These are phyloP conservation scores for Aspergillus incahuasiensis DNA, from an alignment of 495 filamentous ascomycete species.

Conservation along the genomic window DNA sequence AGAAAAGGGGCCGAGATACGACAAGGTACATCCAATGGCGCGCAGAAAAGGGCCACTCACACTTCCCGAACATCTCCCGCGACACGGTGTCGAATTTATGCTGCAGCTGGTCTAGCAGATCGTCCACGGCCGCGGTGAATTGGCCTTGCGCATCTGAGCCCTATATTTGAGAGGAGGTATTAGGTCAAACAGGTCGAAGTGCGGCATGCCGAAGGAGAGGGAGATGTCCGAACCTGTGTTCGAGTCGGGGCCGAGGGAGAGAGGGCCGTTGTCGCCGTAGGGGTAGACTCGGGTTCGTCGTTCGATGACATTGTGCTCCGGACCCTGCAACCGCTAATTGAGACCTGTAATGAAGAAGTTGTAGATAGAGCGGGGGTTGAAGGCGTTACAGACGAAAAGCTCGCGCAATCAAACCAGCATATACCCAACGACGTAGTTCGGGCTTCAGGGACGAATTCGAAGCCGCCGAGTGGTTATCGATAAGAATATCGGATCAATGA, in stretches of 20 bases:
- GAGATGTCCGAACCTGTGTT: constrained; percentile 2
- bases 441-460: not conserved
- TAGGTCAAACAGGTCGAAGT: not conserved
- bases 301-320: not conserved
- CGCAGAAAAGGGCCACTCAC: constrained; percentile 45
- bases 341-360: not conserved
- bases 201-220: not conserved
- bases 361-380: too few species aligned
- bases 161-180: constrained; percentile 10
- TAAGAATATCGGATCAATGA: constrained; percentile 1
- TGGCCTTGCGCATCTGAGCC: constrained; percentile 51
- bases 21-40: not conserved
- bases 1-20: not conserved
- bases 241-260: not conserved
- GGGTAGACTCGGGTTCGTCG: constrained; percentile 1
- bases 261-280: not conserved
- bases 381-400: too few species aligned
- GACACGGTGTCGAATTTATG: constrained; percentile 80
- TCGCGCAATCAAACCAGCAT: too few species aligned
- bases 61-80: constrained; percentile 81
- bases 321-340: too few species aligned
- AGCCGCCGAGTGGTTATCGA: not conserved
- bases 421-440: too few species aligned
- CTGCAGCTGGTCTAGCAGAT: constrained; percentile 75
- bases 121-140: constrained; percentile 72